phyloP scores from a whole-genome alignment of 1,284 basidiomycete species.

The Chiua sp. region DNA sequence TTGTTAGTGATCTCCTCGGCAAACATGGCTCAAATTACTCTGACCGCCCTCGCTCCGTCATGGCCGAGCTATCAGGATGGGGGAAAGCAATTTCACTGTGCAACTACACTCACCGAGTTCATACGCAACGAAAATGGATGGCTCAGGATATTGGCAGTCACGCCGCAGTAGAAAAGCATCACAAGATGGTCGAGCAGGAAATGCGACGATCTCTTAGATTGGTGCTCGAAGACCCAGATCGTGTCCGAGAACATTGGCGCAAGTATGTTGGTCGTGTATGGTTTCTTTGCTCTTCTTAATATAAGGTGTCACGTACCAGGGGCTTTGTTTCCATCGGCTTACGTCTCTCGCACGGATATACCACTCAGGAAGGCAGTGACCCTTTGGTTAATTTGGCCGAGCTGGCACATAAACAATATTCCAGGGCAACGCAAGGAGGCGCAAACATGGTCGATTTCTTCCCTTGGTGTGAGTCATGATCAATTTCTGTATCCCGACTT shows the following conservation, averaged over 20 bases:
- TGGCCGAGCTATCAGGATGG: slow-evolving; percentile 37
- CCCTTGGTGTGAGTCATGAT: slow-evolving; percentile 11
- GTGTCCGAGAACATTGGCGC: slow-evolving; percentile 17
- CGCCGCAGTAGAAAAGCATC: slow-evolving; percentile 17
- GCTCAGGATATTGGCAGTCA: slow-evolving; percentile 38
- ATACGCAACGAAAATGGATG: slow-evolving; percentile 27
- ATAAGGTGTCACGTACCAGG: too few relatives aligned
- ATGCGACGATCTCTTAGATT: slow-evolving; percentile 13
- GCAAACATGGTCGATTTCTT: slow-evolving; percentile 19
- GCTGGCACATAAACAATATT: slow-evolving; percentile 21
- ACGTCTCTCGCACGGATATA: slow-evolving; percentile 27
- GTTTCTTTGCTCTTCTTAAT: too few relatives aligned
- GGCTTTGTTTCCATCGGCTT: slow-evolving; percentile 20
- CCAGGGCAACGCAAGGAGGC: slow-evolving; percentile 13
- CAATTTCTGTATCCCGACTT: background rate
- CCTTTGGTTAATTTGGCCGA: slow-evolving; percentile 25
- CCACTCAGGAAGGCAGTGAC: slow-evolving; percentile 17
- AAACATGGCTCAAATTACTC: slow-evolving; percentile 25
- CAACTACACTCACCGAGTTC: slow-evolving; percentile 28
- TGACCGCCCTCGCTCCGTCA: slow-evolving; percentile 28
- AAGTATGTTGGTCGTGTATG: too few relatives aligned
- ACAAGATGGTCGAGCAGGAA: slow-evolving; percentile 30
- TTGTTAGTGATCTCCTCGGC: slow-evolving; percentile 30
- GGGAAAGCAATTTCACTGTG: slow-evolving; percentile 30
- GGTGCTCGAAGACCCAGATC: slow-evolving; percentile 15